Evolutionary conservation across 1,284 basidiomycete species (phyloP), one percentile per base, ranked within the genome.

Genomic region (Xerocomus cyaneibrunnescens): DNA sequence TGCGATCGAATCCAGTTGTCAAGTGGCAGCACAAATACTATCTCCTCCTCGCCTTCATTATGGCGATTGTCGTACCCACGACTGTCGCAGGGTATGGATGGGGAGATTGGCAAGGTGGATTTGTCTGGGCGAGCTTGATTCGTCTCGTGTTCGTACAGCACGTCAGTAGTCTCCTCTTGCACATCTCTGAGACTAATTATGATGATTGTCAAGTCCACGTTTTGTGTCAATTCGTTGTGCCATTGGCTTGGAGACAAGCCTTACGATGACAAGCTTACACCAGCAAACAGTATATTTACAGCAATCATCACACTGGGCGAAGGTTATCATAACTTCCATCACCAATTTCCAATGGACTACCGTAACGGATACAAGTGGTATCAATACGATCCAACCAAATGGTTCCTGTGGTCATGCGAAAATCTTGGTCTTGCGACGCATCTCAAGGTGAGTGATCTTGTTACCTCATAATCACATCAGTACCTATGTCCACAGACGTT

Each of bases 261-360:
- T 14, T 94, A 93, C 67, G 92, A 94, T 72, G 90, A 93, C 81
- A 94, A 93, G 78, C 89, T 92, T 74, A 88, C 90, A 22, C 90
- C 92, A 8, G 77, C 81, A 49, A 89, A 93, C 72, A 89, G 91
- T 72, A 75, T 92, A 57, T 74, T 93, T 67, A 93, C 90, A 31
- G 91, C 92, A n/a, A 75, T 94, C 43, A 83, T 81, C 53, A 94
- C 92, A 19, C 83, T 92, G 66, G 92, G 92, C 55, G 92, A 94
- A 72, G 92, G 92, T n/a, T 94, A 94, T 77, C 92, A 94, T 80
- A 94, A 95, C 74, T 95, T 95, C 81, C 90, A 93, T 74, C 90
- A 89, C 64, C 87, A 92, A 73, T 92, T 92, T 80, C 89, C 89
- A 16, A 89, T 89, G 86, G 92, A 94, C 73, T 94, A 89, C 76